These are phyloP conservation scores for Cardamine occulta DNA, from an alignment of 345 rosid genomes.

Conservation along the genomic window DNA sequence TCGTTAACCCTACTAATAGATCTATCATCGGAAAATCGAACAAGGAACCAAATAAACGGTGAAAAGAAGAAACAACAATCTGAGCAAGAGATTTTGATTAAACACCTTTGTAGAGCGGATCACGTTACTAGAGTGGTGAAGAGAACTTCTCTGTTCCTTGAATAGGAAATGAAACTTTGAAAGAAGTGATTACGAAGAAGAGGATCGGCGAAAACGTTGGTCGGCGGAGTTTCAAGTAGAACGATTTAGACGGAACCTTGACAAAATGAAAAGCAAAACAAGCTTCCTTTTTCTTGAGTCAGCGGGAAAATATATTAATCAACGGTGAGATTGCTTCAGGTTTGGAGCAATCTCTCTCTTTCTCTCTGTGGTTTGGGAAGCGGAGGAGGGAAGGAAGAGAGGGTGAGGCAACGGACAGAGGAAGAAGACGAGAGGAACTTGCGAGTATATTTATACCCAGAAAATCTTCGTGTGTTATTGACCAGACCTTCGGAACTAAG, in stretches of 20 bases:
- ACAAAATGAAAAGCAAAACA: conserved; percentile 14
- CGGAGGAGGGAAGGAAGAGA: conserved; percentile 27
- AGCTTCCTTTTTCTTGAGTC: conserved; percentile 1
- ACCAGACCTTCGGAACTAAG: not conserved
- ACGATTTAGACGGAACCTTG: conserved; percentile 9
- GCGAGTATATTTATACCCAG: conserved; percentile 13
- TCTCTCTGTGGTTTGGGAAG: not conserved
- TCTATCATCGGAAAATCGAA: conserved; percentile 23
- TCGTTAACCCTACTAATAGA: not conserved
- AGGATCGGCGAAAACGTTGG: conserved; percentile 29
- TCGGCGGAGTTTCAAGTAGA: conserved; percentile 25
- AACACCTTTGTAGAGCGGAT: conserved; percentile 29
- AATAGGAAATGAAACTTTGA: not conserved
- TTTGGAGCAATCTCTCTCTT: conserved; percentile 23
- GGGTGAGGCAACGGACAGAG: conserved; percentile 30
- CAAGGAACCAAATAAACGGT: conserved; percentile 7
- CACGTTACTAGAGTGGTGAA: conserved; percentile 30
- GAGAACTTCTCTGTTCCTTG: conserved; percentile 1
- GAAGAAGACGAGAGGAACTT: conserved; percentile 22
- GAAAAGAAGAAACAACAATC: not conserved
- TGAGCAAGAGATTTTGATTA: conserved; percentile 37
- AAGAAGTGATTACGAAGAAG: conserved; percentile 1
- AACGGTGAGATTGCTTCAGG: conserved; percentile 10
- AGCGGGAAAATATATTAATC: not conserved
- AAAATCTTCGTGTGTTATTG: not conserved